Evolutionary conservation across 2,329 filamentous ascomycete genomes (phyloP), one percentile per base, ranked within the genome.

Genomic region (Catunica adiposa): DNA sequence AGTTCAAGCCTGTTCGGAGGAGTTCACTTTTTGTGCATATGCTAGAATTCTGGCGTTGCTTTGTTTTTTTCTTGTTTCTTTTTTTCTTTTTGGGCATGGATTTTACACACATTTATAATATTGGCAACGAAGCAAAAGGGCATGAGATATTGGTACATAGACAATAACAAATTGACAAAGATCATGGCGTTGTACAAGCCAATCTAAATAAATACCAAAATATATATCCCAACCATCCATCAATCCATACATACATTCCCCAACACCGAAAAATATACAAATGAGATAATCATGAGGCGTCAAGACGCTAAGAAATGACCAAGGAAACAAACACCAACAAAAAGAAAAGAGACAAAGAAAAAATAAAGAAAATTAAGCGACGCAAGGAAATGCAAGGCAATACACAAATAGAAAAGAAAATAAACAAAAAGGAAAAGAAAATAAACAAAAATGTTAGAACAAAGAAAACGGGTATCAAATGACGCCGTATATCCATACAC

Each of bases 1-100:
- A 52, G 50, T 52, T 52, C 50, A 52, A 52, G 50, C 50, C 50
- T 52, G 50, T 52, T 31, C 50, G 53, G 53, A 26, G 53, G 53
- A 54, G 53, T 47, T 47, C 11, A 17, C 46, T 29, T 54, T 54
- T 54, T 34, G n/a, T 29, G n/a, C n/a, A n/a, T n/a, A n/a, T n/a
- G n/a, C n/a, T n/a, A n/a, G n/a, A n/a, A n/a, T n/a, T n/a, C n/a
- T n/a, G n/a, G n/a, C n/a, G n/a, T n/a, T n/a, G n/a, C n/a, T n/a
- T n/a, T n/a, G n/a, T n/a, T n/a, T n/a, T 34, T 34, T 34, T 34
- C 29, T 34, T 34, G 11, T 34, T 34, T 34, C 15, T 44, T 42
- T 42, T 53, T 53, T 53, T 44, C n/a, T 40, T 42, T 6, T 15
- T n/a, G 17, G 15, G 38, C 17, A 34, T 34, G 29, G 29, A 34